Conservation (phyloP, 1,139 yeast genomes). For the Yamadazyma aaseri region DNA sequence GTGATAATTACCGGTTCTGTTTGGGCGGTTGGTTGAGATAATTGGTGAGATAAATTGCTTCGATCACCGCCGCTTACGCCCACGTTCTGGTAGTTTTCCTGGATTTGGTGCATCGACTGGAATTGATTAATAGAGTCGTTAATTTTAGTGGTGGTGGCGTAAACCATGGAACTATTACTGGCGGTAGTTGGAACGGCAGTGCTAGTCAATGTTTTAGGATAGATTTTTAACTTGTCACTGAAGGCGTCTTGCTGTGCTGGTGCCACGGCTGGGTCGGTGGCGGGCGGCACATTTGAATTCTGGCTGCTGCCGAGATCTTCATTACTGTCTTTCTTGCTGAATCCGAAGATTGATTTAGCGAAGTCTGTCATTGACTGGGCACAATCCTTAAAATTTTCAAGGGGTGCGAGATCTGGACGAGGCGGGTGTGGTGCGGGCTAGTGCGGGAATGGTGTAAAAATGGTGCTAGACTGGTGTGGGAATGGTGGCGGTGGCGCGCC, state of each 20-base stretch:
- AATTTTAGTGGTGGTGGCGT: conserved; percentile 54
- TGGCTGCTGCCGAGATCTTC: too few relatives aligned
- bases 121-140: conserved; percentile 10
- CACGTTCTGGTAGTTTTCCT: conserved; percentile 10
- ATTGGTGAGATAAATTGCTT: conserved; percentile 3
- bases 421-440: too few relatives aligned
- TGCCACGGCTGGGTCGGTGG: conserved; percentile 3
- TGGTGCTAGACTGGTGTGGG: too few relatives aligned
- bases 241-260: conserved; percentile 2
- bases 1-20: conserved; percentile 39
- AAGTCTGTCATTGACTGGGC: conserved; percentile 56
- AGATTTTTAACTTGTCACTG: conserved; percentile 20
- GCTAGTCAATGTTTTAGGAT: conserved; percentile 15
- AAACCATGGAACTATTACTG: conserved; percentile 58
- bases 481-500: too few relatives aligned
- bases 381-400: conserved; percentile 1
- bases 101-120: conserved; percentile 11
- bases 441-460: too few relatives aligned
- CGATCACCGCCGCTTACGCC: conserved; percentile 5
- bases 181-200: conserved; percentile 66
- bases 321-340: conserved; percentile 35
- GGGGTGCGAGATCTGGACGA: too few relatives aligned
- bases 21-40: conserved; percentile 5
- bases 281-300: too few relatives aligned
- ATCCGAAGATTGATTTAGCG: conserved; percentile 60